Percentiles rank a stretch among this genome's conserved stretches.
These are phyloP conservation scores for Microbotryomycetes sp. DNA, from an alignment of 1,284 basidiomycete species.

Conservation along the genomic window DNA sequence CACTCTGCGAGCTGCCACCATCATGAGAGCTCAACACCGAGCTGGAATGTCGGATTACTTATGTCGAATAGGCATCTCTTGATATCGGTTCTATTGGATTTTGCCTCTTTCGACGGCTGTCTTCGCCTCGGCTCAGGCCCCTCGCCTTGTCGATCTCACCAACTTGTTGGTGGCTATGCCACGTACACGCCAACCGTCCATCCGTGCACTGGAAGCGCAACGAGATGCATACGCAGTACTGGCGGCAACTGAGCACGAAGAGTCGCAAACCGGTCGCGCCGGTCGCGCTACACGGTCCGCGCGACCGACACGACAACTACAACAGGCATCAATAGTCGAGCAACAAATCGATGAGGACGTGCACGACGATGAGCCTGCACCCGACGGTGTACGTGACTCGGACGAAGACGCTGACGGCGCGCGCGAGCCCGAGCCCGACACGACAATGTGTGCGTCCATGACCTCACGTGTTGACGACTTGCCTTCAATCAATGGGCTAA, in stretches of 20 bases:
- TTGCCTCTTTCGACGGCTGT: no score
- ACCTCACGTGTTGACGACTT: neutral
- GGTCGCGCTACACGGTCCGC: neutral
- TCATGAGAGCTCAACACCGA: no score
- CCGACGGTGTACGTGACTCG: neutral
- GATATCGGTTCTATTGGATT: no score
- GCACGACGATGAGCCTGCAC: neutral
- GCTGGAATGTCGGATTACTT: no score
- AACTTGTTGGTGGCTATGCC: no score
- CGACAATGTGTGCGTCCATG: conserved; percentile 27
- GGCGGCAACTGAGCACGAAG: neutral
- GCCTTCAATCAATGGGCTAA: neutral
- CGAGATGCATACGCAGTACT: neutral
- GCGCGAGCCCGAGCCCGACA: conserved; percentile 12
- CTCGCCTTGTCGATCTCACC: no score
- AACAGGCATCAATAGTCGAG: neutral
- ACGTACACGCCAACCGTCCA: neutral
- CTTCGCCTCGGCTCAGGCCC: no score
- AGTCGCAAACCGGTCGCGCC: neutral
- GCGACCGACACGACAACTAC: neutral
- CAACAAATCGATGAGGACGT: conserved; percentile 7
- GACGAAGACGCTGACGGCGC: neutral
- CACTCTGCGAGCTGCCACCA: no score
- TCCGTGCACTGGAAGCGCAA: neutral
- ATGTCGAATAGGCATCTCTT: no score